Evolutionary conservation across 2,329 filamentous ascomycete genomes (phyloP).

Genomic region (Drechslerella coelobrocha): DNA sequence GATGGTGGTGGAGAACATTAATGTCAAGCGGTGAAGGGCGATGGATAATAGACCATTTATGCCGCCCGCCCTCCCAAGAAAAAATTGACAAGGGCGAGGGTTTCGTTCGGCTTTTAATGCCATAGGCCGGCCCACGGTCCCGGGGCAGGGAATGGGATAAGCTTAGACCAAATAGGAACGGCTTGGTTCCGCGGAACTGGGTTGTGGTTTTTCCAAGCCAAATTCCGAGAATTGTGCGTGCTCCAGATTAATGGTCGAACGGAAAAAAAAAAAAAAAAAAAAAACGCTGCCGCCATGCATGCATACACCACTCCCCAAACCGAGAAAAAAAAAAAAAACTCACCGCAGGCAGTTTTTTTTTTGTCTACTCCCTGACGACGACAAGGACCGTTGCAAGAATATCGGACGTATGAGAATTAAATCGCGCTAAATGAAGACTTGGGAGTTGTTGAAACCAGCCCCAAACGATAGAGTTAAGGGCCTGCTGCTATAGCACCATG

Average conservation of each 20-base stretch:
- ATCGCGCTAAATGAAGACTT: conserved; percentile 30
- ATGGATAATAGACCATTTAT: neutral
- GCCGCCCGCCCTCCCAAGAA: conserved; percentile 30
- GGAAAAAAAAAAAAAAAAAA: neutral
- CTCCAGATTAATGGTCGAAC: conserved; percentile 30
- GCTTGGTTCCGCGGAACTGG: conserved; percentile 49
- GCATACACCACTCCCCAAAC: neutral
- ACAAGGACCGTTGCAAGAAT: conserved; percentile 42
- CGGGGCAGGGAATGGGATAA: conserved; percentile 42
- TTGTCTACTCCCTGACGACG: neutral
- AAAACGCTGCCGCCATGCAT: neutral
- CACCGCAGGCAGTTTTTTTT: conserved; percentile 36
- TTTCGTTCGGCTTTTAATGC: conserved; percentile 47
- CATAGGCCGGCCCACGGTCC: conserved; percentile 47
- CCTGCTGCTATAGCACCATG: conserved; percentile 6
- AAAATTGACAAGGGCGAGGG: conserved; percentile 15
- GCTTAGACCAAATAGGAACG: conserved; percentile 45
- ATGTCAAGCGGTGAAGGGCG: too few relatives aligned
- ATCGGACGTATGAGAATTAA: conserved; percentile 25
- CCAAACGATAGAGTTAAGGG: neutral
- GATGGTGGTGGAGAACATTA: too few relatives aligned
- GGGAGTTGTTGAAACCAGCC: conserved; percentile 4
- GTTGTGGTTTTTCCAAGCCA: conserved; percentile 44
- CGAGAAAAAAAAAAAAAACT: conserved; percentile 11
- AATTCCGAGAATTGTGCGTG: conserved; percentile 45